Conservation (phyloP, 2,329 filamentous ascomycete genomes). For the Daldinia sp. region DNA sequence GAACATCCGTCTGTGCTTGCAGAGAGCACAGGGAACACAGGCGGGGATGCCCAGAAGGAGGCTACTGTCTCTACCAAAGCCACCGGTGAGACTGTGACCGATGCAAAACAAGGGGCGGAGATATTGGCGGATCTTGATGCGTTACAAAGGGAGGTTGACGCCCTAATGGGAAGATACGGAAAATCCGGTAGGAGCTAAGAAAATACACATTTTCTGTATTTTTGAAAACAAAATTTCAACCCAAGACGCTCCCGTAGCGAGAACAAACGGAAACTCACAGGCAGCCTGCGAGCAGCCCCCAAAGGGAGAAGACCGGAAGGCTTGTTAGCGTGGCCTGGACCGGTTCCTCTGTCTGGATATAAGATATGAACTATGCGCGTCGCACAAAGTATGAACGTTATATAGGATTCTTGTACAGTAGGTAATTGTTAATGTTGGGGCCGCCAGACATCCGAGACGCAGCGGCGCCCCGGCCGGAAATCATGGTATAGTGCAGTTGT, state of each 20-base stretch:
- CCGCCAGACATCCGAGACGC: conserved; percentile 11
- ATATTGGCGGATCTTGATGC: conserved; percentile 80
- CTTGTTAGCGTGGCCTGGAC: not conserved
- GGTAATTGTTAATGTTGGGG: conserved; percentile 26
- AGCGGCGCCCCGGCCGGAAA: conserved; percentile 10
- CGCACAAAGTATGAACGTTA: conserved; percentile 12
- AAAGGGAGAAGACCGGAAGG: not conserved
- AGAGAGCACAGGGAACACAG: conserved; percentile 43
- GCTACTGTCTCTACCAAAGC: not conserved
- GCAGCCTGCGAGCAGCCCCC: conserved; percentile 5
- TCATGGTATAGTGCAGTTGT: conserved; percentile 13
- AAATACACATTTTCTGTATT: not conserved
- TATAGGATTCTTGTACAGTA: conserved; percentile 33
- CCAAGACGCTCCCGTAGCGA: not conserved
- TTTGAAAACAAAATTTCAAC: conserved; percentile 10
- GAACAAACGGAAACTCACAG: not conserved
- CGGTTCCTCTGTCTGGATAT: conserved; percentile 21
- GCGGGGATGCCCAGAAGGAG: conserved; percentile 16
- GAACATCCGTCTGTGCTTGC: conserved; percentile 49
- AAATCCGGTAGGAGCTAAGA: conserved; percentile 33
- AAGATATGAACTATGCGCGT: conserved; percentile 33
- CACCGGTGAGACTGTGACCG: not conserved
- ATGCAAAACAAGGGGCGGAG: conserved; percentile 59
- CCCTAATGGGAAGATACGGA: conserved; percentile 61
- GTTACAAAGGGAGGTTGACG: conserved; percentile 81